Percentiles rank a stretch among this genome's conserved stretches.
Conservation (phyloP, 2,329 filamentous ascomycete genomes). For the Xenoacremonium recifei region DNA sequence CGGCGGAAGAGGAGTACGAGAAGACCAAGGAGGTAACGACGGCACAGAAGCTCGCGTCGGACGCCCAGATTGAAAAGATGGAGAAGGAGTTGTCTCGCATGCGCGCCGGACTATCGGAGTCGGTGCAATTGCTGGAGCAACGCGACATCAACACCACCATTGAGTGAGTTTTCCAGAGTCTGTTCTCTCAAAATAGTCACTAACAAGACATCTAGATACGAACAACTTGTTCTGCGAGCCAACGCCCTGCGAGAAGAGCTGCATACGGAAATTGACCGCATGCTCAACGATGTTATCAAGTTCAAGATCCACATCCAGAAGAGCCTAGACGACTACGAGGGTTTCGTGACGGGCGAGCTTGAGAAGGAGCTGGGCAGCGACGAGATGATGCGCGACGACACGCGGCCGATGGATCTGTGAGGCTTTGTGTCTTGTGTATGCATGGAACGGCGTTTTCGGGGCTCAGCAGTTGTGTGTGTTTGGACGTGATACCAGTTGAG, state of each 20-base stretch:
- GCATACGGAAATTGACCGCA: constrained; percentile 94
- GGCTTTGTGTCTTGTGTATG: too few relatives aligned
- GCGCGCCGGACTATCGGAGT: constrained; percentile 79
- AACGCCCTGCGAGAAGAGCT: constrained; percentile 89
- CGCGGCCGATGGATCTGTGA: constrained; percentile 47
- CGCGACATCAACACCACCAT: constrained; percentile 95
- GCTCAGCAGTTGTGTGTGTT: too few relatives aligned
- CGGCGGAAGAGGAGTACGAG: constrained; percentile 91
- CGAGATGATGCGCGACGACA: constrained; percentile 50
- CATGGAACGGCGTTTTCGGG: too few relatives aligned
- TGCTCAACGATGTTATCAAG: constrained; percentile 95
- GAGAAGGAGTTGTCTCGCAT: constrained; percentile 97
- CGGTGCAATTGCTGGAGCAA: constrained; percentile 88
- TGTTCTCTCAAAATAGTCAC: not conserved
- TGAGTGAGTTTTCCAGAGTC: constrained; percentile 60
- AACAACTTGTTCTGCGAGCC: constrained; percentile 83
- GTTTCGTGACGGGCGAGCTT: constrained; percentile 90
- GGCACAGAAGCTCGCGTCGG: constrained; percentile 83
- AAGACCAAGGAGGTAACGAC: constrained; percentile 84
- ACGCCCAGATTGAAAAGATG: constrained; percentile 97
- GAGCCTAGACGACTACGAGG: constrained; percentile 88
- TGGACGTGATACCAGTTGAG: too few relatives aligned
- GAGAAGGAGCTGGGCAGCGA: constrained; percentile 76
- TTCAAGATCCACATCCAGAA: constrained; percentile 98
- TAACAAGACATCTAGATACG: constrained; percentile 62